Conservation (phyloP, 495 filamentous ascomycete genomes). For the Hypoxylon subgilvum region DNA sequence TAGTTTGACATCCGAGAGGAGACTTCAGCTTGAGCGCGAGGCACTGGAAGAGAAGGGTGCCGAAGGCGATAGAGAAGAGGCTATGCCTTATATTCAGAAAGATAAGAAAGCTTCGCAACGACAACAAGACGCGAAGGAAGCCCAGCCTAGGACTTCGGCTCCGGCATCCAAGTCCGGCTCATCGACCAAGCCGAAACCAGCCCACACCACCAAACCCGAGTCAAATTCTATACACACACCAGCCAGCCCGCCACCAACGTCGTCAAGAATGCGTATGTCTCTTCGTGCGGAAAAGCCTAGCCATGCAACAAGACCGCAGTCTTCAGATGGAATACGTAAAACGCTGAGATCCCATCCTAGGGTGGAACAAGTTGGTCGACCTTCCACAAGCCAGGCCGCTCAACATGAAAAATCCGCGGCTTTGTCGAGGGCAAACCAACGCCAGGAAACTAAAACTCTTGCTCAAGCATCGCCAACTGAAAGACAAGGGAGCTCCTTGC, state of each 20-base stretch:
- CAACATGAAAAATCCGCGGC: conserved; percentile 16
- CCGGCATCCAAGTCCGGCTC: not conserved
- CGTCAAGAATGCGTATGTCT: conserved; percentile 48
- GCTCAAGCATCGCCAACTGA: conserved; percentile 4
- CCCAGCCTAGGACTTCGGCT: not conserved
- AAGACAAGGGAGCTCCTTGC: conserved; percentile 20
- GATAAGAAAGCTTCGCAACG: conserved; percentile 25
- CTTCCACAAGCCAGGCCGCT: conserved; percentile 12
- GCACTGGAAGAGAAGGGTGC: conserved; percentile 56
- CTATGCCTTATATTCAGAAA: conserved; percentile 34
- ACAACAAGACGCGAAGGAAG: conserved; percentile 10
- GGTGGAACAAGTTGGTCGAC: conserved; percentile 23
- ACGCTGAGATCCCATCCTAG: conserved; percentile 39
- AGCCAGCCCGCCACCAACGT: conserved; percentile 7
- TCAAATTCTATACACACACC: conserved; percentile 41
- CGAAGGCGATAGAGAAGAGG: conserved; percentile 51
- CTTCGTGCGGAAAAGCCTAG: conserved; percentile 39
- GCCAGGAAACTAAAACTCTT: not conserved
- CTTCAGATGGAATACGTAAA: conserved; percentile 43
- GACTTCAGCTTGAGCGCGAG: conserved; percentile 62
- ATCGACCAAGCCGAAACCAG: conserved; percentile 36
- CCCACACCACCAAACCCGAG: conserved; percentile 51
- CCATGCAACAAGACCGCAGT: not conserved
- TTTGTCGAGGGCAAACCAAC: conserved; percentile 9
- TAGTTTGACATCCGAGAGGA: conserved; percentile 62